Evolutionary conservation across 2,329 filamentous ascomycete genomes (phyloP).

Genomic region (Alternaria arborescens): DNA sequence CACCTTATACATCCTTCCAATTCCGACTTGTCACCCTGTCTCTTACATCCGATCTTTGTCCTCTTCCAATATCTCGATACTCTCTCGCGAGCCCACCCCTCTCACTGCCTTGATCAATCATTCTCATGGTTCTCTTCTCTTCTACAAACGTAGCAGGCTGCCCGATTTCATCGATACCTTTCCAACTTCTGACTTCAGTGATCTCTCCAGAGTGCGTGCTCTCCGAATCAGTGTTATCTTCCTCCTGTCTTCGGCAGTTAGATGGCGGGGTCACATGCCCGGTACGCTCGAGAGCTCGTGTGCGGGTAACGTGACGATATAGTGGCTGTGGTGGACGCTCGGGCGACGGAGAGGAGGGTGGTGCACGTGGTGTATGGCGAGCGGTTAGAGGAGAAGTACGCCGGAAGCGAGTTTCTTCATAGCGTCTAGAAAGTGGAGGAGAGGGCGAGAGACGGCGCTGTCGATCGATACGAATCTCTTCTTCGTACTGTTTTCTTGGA

Average conservation of each 20-base stretch:
- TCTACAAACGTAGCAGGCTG: constrained; percentile 38
- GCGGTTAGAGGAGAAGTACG: constrained; percentile 21
- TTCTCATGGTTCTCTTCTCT: constrained; percentile 26
- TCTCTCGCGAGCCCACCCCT: constrained; percentile 10
- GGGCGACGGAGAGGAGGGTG: constrained; percentile 15
- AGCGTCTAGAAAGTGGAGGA: constrained; percentile 10
- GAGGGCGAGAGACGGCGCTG: constrained; percentile 28
- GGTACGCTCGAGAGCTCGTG: constrained; percentile 10
- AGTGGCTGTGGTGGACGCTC: constrained; percentile 10
- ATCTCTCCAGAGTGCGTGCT: constrained; percentile 29
- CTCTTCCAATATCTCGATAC: constrained; percentile 2
- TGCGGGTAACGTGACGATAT: constrained; percentile 26
- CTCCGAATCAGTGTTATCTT: constrained; percentile 36
- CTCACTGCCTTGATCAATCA: constrained; percentile 22
- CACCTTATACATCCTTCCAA: constrained; percentile 21
- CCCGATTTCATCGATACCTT: constrained; percentile 41
- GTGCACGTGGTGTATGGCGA: constrained; percentile 6
- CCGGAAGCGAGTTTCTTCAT: constrained; percentile 24
- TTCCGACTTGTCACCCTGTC: constrained; percentile 5
- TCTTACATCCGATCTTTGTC: constrained; percentile 5
- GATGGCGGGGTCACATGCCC: constrained; percentile 20
- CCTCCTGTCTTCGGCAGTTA: constrained; percentile 15
- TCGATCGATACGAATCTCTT: constrained; percentile 30
- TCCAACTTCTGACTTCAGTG: constrained; percentile 36
- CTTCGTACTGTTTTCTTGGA: constrained; percentile 19